Evolutionary conservation across 2,329 filamentous ascomycete genomes (phyloP), one percentile per base, ranked within the genome.

Genomic region (Ophiostoma populinum): DNA sequence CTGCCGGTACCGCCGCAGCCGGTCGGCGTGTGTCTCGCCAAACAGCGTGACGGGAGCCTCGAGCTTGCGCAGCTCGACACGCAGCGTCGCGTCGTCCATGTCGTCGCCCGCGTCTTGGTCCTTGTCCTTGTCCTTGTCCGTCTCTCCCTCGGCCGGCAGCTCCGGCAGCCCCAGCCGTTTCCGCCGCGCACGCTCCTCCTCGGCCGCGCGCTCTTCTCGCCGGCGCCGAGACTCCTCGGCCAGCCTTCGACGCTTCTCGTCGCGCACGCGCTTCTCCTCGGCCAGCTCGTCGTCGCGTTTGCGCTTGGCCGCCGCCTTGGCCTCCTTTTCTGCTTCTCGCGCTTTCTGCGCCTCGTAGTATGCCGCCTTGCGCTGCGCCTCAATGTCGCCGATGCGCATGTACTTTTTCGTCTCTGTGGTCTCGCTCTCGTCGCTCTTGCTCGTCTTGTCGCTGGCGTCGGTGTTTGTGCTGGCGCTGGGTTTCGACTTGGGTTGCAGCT

Each of bases 211-310:
- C 43, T 80, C 77, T 50, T 87, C 77, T 26, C 75, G 65, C 42
- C 72, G 63, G 42, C 59, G 59, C 35, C 69, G 67, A 32, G 79
- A 82, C 49, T 93, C 82, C 42, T 92, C 83, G 0, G 85, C 87
- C 4, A 98, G 62, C 41, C 67, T 67, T 40, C 70, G 69, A 36
- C 78, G 75, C 62, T 94, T 94, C 49, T 90, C 82, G 43, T 92
- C 81, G 11, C 85, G 71, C 19, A 63, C 62, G 10, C 63, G 68
- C 43, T 71, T 70, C 43, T 78, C 75, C 17, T 73, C 68, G 2
- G 75, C 74, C 38, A 80, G 79, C 18, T 93, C 86, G 24, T 93
- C 86, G 36, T 95, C 87, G 17, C 74, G 70, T 55, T 92, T 90
- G 46, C 87, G 80, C 59, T 95, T 95, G 46, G 78, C 75, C 2